These are phyloP conservation scores for Talaromyces sp. DNA, from an alignment of 2,329 filamentous ascomycete species.

Conservation along the genomic window DNA sequence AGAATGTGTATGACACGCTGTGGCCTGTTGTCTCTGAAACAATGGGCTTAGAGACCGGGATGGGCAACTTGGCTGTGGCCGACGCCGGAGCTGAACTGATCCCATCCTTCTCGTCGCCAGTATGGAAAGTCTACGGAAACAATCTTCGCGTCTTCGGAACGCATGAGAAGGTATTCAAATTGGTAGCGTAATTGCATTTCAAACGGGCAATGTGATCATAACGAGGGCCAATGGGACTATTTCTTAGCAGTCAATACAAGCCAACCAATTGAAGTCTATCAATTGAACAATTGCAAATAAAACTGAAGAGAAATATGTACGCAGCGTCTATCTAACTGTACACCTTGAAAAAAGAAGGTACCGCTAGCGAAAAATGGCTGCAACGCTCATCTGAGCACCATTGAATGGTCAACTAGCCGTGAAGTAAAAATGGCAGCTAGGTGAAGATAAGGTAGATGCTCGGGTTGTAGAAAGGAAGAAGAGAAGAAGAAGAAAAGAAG, in stretches of 20 bases:
- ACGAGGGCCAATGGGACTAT: neutral
- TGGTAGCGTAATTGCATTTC: constrained; percentile 16
- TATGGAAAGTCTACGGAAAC: constrained; percentile 57
- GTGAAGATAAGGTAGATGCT: constrained; percentile 96
- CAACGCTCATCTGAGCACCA: constrained; percentile 74
- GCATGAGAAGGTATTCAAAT: constrained; percentile 44
- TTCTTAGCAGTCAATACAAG: neutral
- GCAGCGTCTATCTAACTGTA: constrained; percentile 97
- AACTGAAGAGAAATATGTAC: constrained; percentile 50
- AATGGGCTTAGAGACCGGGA: neutral
- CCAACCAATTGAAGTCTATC: neutral
- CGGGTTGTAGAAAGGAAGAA: constrained; percentile 42
- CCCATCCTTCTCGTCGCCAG: constrained; percentile 47
- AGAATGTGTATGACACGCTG: constrained; percentile 26
- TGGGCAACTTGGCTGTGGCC: neutral
- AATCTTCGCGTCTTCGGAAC: constrained; percentile 58
- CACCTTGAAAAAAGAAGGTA: constrained; percentile 74
- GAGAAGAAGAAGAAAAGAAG: constrained; percentile 21
- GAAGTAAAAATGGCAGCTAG: constrained; percentile 58
- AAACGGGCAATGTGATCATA: neutral
- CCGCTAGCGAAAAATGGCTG: constrained; percentile 99
- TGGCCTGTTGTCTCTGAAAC: neutral
- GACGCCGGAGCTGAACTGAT: constrained; percentile 42
- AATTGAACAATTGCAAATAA: neutral
- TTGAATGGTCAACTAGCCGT: constrained; percentile 87